Conservation (phyloP, 2,329 filamentous ascomycete genomes). For the Didymella lethalis region DNA sequence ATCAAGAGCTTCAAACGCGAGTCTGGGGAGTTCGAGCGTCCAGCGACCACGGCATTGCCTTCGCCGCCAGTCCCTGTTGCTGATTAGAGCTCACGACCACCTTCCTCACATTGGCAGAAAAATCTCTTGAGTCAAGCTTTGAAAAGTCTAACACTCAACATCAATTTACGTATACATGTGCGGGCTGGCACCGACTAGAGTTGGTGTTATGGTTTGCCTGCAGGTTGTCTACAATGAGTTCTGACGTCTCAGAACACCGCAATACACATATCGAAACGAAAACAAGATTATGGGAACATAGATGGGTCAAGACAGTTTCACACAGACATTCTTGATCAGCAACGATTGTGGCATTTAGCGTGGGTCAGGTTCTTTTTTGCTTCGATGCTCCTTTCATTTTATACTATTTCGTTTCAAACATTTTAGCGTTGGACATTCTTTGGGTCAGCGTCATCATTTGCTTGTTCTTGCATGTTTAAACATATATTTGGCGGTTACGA, state of each 20-base stretch:
- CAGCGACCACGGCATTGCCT: conserved; percentile 28
- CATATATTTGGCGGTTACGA: conserved; percentile 34
- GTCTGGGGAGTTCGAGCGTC: conserved; percentile 38
- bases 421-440: conserved; percentile 39
- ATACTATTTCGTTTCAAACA: conserved; percentile 31
- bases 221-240: conserved; percentile 2
- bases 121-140: background rate
- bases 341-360: conserved; percentile 52
- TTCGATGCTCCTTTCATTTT: conserved; percentile 32
- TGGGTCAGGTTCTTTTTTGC: conserved; percentile 37
- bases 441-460: conserved; percentile 30
- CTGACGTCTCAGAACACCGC: conserved; percentile 17
- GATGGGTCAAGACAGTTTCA: conserved; percentile 24
- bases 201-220: conserved; percentile 19
- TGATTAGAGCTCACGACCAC: conserved; percentile 14
- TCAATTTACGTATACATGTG: conserved; percentile 24
- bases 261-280: conserved; percentile 29
- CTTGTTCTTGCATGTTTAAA: conserved; percentile 34
- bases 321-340: conserved; percentile 32
- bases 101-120: background rate
- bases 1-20: conserved; percentile 48
- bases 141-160: conserved; percentile 6
- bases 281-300: conserved; percentile 30
- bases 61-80: conserved; percentile 30
- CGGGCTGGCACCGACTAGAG: conserved; percentile 44